These are phyloP conservation scores for Botrytis tulipae DNA, from an alignment of 2,329 filamentous ascomycete species.

Conservation along the genomic window DNA sequence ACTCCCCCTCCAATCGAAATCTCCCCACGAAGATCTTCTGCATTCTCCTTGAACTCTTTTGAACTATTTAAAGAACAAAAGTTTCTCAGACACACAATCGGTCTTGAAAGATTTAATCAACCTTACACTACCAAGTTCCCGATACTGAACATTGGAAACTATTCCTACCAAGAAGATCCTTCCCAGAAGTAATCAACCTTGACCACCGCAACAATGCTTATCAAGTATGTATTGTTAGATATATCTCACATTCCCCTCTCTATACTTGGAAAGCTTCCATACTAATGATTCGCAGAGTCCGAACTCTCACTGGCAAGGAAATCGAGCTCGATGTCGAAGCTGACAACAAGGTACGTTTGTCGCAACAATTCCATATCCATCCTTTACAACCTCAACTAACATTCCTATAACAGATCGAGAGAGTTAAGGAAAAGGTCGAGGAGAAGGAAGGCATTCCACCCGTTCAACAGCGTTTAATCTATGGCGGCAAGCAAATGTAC, in stretches of 20 bases:
- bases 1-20: not conserved
- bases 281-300: constrained; percentile 63
- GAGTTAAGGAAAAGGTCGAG: constrained; percentile 98
- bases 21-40: not conserved
- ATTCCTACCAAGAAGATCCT: not conserved
- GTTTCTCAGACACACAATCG: not conserved
- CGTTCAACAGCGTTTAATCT: constrained; percentile 94
- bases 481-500: constrained; percentile 96
- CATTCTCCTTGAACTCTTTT: not conserved
- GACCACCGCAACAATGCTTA: constrained; percentile 1
- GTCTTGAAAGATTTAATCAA: not conserved
- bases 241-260: not conserved
- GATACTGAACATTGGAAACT: not conserved
- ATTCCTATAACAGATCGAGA: constrained; percentile 63
- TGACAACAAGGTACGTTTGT: constrained; percentile 73
- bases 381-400: not conserved
- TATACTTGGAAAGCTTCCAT: not conserved
- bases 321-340: constrained; percentile 97
- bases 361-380: not conserved
- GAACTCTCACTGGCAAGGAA: constrained; percentile 96
- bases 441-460: constrained; percentile 99
- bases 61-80: not conserved
- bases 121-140: not conserved
- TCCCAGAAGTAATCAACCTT: not conserved
- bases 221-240: constrained; percentile 6